Evolutionary conservation across 2,329 filamentous ascomycete species (phyloP), one percentile per base, ranked within the genome.

Genomic region (Aspergillus tanneri): DNA sequence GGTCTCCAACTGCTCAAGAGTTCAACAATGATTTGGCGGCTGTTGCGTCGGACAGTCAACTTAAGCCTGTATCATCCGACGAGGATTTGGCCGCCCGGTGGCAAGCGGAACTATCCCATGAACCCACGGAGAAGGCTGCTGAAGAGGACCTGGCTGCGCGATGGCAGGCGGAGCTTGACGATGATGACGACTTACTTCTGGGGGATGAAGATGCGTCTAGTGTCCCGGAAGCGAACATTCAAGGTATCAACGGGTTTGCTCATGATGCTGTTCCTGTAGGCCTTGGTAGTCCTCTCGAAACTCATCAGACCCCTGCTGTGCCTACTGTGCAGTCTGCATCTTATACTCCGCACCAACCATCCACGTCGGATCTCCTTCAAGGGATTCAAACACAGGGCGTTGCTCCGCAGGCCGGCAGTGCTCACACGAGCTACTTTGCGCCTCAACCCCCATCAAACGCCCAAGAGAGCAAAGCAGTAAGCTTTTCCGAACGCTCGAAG

Each of bases 401-500:
- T 46, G 51, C 55, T 34, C 46, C 62, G 21, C 49, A 51, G 12
- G 40, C 41, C 10, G 54, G 37, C 18, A 34, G 40, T 27, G 49
- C 45, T 16, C 44, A 62, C 38, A 50, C 63, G 36, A 51, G 48
- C 46, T 61, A 65, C 53, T 63, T 63, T 51, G 48, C 65, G 12
- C 54, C 58, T 9, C 59, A 59, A 28, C 50, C 62, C 2, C 59
- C 59, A 24, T 55, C 60, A 19, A 61, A 59, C 12, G 57, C 61
- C 5, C 65, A 72, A 14, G 63, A 71, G 39, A 56, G 55, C 49
- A 84, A 83, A 69, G 77, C 82, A 1, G 84, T 95, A 65, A 97
- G 92, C 69, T 99, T 96, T 69, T 89, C 82, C 5, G 87, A 92
- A 68, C 95, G 95, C 68, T 76, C 89, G 3, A 97, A 95, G 70